phyloP scores from a whole-genome alignment of 139 green algal genomes.

The Chlamydomonas applanata region DNA sequence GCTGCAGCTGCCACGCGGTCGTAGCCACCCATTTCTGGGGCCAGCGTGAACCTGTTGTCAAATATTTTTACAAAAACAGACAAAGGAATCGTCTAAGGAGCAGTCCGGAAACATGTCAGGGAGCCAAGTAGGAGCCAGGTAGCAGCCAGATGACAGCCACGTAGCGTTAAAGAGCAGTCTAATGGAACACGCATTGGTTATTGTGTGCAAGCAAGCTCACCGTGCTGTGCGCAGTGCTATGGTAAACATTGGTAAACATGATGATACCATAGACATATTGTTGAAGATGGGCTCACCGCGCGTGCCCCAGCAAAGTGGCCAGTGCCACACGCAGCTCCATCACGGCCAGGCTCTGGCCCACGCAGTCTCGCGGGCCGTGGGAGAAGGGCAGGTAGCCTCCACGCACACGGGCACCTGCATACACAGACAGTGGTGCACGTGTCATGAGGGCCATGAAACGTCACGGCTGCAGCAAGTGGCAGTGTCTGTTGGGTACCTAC shows the following conservation, averaged over 20 bases:
- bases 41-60: not conserved
- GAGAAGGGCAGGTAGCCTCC: slow-evolving; percentile 19
- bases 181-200: not conserved
- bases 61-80: too few relatives aligned
- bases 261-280: not conserved
- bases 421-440: too few relatives aligned
- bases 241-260: too few relatives aligned
- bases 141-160: not conserved
- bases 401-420: too few relatives aligned
- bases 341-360: slow-evolving; percentile 9
- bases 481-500: too few relatives aligned
- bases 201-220: not conserved
- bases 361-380: slow-evolving; percentile 16
- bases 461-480: too few relatives aligned
- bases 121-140: too few relatives aligned
- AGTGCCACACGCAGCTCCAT: not conserved
- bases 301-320: not conserved
- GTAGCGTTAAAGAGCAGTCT: not conserved
- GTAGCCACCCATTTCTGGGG: not conserved
- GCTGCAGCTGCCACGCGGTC: not conserved
- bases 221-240: too few relatives aligned
- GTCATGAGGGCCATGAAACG: too few relatives aligned
- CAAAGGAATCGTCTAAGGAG: too few relatives aligned
- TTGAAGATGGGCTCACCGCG: not conserved
- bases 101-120: too few relatives aligned